A percentile compares a stretch with the other conserved stretches of the same genome.
Conservation (phyloP, 352 stramenopile species). For the Globisporangium echinulatum region DNA sequence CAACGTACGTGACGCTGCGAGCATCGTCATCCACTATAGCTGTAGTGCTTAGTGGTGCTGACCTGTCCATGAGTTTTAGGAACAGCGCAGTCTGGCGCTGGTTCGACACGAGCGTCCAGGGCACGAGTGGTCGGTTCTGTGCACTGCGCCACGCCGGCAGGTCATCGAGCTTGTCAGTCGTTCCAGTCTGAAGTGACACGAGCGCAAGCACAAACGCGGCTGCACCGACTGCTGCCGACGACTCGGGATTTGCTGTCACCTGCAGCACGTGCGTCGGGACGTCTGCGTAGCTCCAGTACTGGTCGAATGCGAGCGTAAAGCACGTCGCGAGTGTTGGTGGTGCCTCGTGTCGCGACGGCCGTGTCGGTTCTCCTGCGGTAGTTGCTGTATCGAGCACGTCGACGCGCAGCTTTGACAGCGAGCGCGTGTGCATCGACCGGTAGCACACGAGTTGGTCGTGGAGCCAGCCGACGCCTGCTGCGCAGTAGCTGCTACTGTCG, state of each 20-base stretch:
- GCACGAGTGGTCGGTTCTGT: slow-evolving; percentile 34
- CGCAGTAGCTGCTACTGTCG: slow-evolving; percentile 1
- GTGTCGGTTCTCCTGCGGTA: background rate
- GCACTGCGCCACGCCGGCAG: slow-evolving; percentile 56
- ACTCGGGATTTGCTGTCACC: slow-evolving; percentile 21
- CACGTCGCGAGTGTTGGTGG: slow-evolving; percentile 15
- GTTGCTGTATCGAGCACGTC: background rate
- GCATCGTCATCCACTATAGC: slow-evolving; percentile 6
- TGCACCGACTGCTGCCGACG: background rate
- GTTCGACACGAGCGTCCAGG: slow-evolving; percentile 39
- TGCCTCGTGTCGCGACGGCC: background rate
- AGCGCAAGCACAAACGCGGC: slow-evolving; percentile 38
- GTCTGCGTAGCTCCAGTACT: slow-evolving; percentile 62
- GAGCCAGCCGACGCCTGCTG: slow-evolving; percentile 8
- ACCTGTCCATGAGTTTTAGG: slow-evolving; percentile 36
- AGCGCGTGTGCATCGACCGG: slow-evolving; percentile 4
- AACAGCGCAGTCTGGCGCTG: slow-evolving; percentile 36
- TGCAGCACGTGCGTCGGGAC: slow-evolving; percentile 39
- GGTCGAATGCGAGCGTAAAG: slow-evolving; percentile 43
- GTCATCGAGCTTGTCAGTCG: slow-evolving; percentile 36
- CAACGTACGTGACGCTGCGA: slow-evolving; percentile 28
- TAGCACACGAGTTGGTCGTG: slow-evolving; percentile 10
- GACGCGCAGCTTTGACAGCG: slow-evolving; percentile 10
- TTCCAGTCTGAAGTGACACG: slow-evolving; percentile 40
- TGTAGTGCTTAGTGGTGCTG: background rate